A percentile compares a stretch with the other conserved stretches of the same genome.
phyloP scores from a whole-genome alignment of 2,329 filamentous ascomycete genomes.

The Exophiala dermatitidis region DNA sequence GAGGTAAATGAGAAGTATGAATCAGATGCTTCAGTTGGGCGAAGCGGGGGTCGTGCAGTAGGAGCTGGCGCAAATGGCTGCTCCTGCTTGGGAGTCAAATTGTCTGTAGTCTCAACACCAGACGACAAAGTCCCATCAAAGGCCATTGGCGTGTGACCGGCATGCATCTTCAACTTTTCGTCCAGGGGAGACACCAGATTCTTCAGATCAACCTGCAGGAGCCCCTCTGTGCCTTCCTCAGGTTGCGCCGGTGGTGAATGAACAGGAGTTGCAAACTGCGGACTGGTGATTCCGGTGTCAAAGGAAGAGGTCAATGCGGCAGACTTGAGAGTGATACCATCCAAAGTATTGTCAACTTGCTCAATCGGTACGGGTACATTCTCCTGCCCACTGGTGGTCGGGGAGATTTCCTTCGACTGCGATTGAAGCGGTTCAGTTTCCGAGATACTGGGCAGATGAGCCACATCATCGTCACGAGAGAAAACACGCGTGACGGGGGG shows the following conservation, averaged over 20 bases:
- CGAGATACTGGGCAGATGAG: constrained; percentile 29
- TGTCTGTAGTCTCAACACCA: constrained; percentile 22
- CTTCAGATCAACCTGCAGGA: constrained; percentile 25
- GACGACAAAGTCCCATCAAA: constrained; percentile 34
- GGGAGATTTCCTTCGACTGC: constrained; percentile 32
- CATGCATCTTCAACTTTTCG: constrained; percentile 36
- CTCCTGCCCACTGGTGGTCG: constrained; percentile 23
- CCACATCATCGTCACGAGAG: constrained; percentile 29
- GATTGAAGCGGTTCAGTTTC: constrained; percentile 35
- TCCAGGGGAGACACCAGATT: constrained; percentile 33
- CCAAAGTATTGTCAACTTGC: constrained; percentile 40
- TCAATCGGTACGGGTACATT: constrained; percentile 37
- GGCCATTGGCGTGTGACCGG: constrained; percentile 42
- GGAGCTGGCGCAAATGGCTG: constrained; percentile 32
- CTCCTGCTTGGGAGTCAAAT: constrained; percentile 28
- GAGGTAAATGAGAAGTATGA: constrained; percentile 35
- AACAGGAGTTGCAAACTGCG: constrained; percentile 33
- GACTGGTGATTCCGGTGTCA: constrained; percentile 39
- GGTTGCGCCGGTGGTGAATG: constrained; percentile 25
- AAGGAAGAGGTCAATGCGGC: constrained; percentile 39
- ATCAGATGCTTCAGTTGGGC: constrained; percentile 35
- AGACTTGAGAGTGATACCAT: constrained; percentile 44
- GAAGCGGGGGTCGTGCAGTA: constrained; percentile 26
- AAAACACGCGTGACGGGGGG: constrained; percentile 40
- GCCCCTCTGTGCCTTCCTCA: constrained; percentile 26